Conservation (phyloP, 2,329 filamentous ascomycete species). For the Pseudogymnoascus sp. region DNA sequence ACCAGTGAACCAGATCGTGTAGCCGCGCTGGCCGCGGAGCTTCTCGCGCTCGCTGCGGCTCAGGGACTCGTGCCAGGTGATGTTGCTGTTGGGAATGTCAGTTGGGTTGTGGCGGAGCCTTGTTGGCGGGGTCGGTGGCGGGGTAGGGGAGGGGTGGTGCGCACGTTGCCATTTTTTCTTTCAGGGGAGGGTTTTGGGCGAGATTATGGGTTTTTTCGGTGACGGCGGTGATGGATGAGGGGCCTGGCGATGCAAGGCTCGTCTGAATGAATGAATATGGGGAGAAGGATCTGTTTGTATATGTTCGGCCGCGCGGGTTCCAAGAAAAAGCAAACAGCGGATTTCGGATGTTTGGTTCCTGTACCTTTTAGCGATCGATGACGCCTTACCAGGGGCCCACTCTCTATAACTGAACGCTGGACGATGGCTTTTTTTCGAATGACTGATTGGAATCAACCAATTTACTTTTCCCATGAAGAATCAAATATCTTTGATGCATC, state of each 20-base stretch:
- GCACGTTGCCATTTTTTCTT: slow-evolving; percentile 24
- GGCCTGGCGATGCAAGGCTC: background rate
- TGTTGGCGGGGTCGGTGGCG: slow-evolving; percentile 11
- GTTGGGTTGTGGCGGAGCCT: slow-evolving; percentile 9
- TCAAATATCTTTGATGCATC: background rate
- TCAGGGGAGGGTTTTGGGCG: background rate
- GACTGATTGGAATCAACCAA: background rate
- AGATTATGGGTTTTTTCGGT: background rate
- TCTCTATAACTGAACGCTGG: background rate
- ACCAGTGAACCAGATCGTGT: slow-evolving; percentile 97
- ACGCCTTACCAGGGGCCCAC: slow-evolving; percentile 4
- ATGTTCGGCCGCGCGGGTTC: background rate
- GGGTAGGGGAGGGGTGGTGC: slow-evolving; percentile 23
- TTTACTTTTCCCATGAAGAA: background rate
- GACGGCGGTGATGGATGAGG: background rate
- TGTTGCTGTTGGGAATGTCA: slow-evolving; percentile 57
- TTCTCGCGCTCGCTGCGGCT: slow-evolving; percentile 69
- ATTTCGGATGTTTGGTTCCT: background rate
- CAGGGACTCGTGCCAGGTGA: slow-evolving; percentile 78
- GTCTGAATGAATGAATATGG: background rate
- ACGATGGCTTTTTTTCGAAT: background rate
- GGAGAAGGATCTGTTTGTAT: background rate
- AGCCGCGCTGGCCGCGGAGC: slow-evolving; percentile 74
- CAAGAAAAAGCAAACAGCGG: slow-evolving; percentile 2
- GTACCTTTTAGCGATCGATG: slow-evolving; percentile 7